Conservation (phyloP, 2,329 filamentous ascomycete species). For the Phoma sp. region DNA sequence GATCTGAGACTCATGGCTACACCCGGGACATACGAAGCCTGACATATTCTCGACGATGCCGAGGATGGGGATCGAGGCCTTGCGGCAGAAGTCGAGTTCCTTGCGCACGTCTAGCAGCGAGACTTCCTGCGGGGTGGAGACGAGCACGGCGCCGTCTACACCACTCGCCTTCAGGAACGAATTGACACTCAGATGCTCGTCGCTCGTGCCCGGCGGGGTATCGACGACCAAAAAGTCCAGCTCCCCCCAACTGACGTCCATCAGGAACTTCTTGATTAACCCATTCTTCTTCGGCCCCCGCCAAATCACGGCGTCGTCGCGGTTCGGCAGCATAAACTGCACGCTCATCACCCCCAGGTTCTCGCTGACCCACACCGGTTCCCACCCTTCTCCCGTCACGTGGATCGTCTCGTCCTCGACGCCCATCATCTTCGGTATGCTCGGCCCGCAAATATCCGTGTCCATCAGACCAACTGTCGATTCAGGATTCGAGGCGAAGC, state of each 20-base stretch:
- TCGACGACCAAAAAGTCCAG: constrained; percentile 93
- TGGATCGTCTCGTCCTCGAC: constrained; percentile 94
- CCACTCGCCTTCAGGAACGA: constrained; percentile 88
- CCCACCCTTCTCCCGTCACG: constrained; percentile 86
- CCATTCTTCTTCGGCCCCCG: constrained; percentile 98
- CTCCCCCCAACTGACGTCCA: constrained; percentile 97
- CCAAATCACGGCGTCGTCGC: constrained; percentile 97
- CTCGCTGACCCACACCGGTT: constrained; percentile 92
- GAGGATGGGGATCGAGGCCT: constrained; percentile 86
- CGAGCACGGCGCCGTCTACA: constrained; percentile 89
- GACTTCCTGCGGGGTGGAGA: constrained; percentile 96
- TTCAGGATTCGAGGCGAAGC: constrained; percentile 81
- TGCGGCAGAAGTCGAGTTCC: constrained; percentile 96
- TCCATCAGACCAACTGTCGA: constrained; percentile 94
- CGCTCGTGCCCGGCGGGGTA: constrained; percentile 91
- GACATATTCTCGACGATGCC: constrained; percentile 98
- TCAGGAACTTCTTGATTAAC: constrained; percentile 95
- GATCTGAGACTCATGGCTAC: constrained; percentile 79
- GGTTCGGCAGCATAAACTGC: constrained; percentile 95
- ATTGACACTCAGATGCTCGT: constrained; percentile 95
- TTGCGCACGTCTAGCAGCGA: constrained; percentile 90
- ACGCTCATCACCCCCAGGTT: constrained; percentile 97
- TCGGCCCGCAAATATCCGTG: constrained; percentile 95
- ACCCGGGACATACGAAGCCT: constrained; percentile 94
- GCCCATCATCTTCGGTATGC: constrained; percentile 98